These are phyloP conservation scores for Verticillium nubilum DNA, from an alignment of 2,329 filamentous ascomycete species.

Conservation along the genomic window DNA sequence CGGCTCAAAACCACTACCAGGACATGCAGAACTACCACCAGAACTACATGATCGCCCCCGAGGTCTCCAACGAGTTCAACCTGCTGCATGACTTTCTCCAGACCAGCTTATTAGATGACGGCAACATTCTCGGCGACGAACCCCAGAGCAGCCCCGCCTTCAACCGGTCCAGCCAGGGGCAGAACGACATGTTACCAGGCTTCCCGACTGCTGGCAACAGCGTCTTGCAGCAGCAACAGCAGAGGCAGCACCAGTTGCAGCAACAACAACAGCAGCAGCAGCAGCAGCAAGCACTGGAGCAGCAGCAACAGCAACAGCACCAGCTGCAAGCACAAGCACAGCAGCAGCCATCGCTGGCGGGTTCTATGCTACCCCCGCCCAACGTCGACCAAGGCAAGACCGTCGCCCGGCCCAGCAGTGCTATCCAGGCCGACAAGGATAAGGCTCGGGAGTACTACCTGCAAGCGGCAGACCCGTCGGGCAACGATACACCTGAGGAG, in stretches of 20 bases:
- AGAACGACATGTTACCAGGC: constrained; percentile 42
- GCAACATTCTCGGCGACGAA: constrained; percentile 64
- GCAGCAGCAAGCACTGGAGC: background rate
- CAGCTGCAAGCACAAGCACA: background rate
- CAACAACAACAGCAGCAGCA: background rate
- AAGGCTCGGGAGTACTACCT: constrained; percentile 89
- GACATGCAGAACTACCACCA: constrained; percentile 93
- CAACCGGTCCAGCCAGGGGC: constrained; percentile 27
- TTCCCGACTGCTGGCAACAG: constrained; percentile 25
- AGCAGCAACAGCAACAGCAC: background rate
- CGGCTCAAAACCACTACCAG: constrained; percentile 76
- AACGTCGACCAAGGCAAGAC: constrained; percentile 42
- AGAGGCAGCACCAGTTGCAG: background rate
- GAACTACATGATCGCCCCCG: constrained; percentile 88
- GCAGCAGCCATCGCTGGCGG: constrained; percentile 17
- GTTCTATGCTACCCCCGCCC: constrained; percentile 43
- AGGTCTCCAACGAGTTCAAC: constrained; percentile 96
- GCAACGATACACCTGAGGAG: constrained; percentile 79
- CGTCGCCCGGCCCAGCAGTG: constrained; percentile 56
- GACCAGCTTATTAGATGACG: constrained; percentile 83
- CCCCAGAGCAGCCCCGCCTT: constrained; percentile 44
- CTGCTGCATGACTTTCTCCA: constrained; percentile 94
- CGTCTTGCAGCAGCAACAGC: constrained; percentile 8
- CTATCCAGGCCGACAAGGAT: constrained; percentile 65
- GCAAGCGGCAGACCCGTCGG: constrained; percentile 90